Evolutionary conservation across 805 yeast species (phyloP), one percentile per base, ranked within the genome.

Genomic region (Sugiyamaella boreocaroliniensis): DNA sequence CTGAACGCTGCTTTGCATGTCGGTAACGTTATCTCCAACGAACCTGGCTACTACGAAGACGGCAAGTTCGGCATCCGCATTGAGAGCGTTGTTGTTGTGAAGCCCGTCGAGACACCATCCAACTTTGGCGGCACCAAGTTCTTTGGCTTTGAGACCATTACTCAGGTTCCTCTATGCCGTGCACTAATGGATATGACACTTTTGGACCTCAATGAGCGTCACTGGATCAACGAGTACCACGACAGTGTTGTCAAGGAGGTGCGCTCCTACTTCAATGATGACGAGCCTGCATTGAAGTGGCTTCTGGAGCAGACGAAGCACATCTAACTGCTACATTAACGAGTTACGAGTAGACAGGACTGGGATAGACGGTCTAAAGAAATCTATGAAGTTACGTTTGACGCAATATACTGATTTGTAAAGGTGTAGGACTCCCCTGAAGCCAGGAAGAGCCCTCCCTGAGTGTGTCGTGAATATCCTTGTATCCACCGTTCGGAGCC

Each of bases 11-110:
- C 89, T 5, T 56, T 73, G 29, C 69, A 75, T 51, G 73, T 74
- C 12, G 97, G 97, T 4, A 87, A 84, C 60, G 77, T 90, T 20
- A 71, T 89, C 42, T 84, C 95, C 48, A 90, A 90, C 69, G 99
- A 93, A 68, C 99, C 99, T 0, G 99, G 99, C 0, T 92, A 75
- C 67, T 93, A 93, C 68, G 81, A 84, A 57, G 96, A 88, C 61
- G 92, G 90, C n/a, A 81, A 83, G 55, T 89, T 79, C 67, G 99
- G 99, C 10, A 79, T 92, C 55, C 77, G 99, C 59, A 80, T 93
- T 51, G 99, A 93, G 69, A 86, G 89, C 65, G 90, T 89, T 60
- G 67, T 93, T 44, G 74, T 83, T 47, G 80, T 83, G 16, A 71
- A 71, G 53, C 72, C 67, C 29, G 70, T 70, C 19, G 68, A 71